Base-by-base conservation (phyloP, 345 rosid genomes). In the Erodium maritimum region DNA sequence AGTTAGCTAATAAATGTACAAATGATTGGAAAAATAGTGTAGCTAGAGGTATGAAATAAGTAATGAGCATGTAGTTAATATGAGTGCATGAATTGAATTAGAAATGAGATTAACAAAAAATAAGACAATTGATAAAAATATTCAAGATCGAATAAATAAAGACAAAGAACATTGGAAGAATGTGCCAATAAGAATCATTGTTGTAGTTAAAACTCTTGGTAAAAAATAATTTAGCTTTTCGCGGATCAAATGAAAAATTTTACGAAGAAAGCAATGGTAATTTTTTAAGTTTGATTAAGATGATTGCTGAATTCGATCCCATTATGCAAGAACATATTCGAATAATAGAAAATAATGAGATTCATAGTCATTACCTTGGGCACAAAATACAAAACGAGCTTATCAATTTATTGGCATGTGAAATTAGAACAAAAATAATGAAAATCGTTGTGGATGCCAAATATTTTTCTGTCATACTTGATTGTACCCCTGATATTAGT, bases 191-290 rank as follows among this genome's bases (percentile, higher is more conserved):
- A 52, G 55, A 52, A 52, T 52, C 1, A 21, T 52, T 52, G 9
- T 6, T 7, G 18, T n/a, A 4, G 55, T 52, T 6, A 52, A 52
- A 52, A 5, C 5, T 52, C 55, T 52, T 52, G 23, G 21, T 7
- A 52, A 52, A 52, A n/a, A 9, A 52, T 52, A 52, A 52, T 52
- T 52, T 52, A 52, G 55, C 55, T 2, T 52, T 52, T 52, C 19
- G 55, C 5, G 10, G 55, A 7, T 2, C 55, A 5, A 52, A 52
- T 52, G 55, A 52, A 16, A 52, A 17, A 52, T 4, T 52, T 1
- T 37, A 37, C 13, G 13, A 37, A 37, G n/a, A 37, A 37, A 37
- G 13, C 46, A 37, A 37, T 37, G 14, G 46, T 5, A 37, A 37
- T 11, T 37, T 37, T 12, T 5, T 37, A 11, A 12, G 46, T 37